Base-by-base conservation (phyloP, 2,329 filamentous ascomycete species). In the Pyrenophora teres region DNA sequence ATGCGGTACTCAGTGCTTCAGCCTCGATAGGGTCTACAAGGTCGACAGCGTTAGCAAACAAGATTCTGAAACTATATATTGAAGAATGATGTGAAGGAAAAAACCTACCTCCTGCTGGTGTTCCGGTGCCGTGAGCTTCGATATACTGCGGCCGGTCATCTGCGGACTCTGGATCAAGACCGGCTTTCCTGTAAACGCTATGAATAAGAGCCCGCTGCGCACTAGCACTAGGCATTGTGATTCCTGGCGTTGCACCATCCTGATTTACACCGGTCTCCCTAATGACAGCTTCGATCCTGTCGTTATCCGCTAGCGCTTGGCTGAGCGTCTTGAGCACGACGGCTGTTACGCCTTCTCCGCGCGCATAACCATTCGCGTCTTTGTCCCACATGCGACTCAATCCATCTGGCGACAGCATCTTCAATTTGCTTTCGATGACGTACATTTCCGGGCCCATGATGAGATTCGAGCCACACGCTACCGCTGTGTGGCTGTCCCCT, bases 291-390 rank as follows among this genome's bases (percentile, higher is more conserved):
- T 78, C 72, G 23, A 82, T 77, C 3, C 71, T 59, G 52, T 81
- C 78, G 0, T 75, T 75, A 57, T 80, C 76, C 0, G 51, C 65
- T 3, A 85, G 48, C 0, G 84, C 84, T 1, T 74, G 64, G 4
- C 63, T 68, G 1, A 85, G 60, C 1, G 64, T 71, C 62, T 86
- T 86, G 0, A 87, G 56, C 0, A 85, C 66, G 0, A 86, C 56
- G 0, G 73, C 69, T 0, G 76, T 76, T 9, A 83, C 65, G 0
- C 81, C 82, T 44, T 86, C 83, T 9, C 79, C 81, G 0, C 81
- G 75, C 23, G 73, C 80, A 63, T 76, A 82, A 6, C 80, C 82
- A 56, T 82, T 69, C 0, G 79, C 82, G 2, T 63, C 43, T 0
- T 62, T 68, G 12, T 69, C 67, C 67, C 68, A 76, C 65, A 72